Percentiles rank a stretch among this genome's conserved stretches.
Conservation (phyloP, 805 yeast species). For the Priceomyces medius region DNA sequence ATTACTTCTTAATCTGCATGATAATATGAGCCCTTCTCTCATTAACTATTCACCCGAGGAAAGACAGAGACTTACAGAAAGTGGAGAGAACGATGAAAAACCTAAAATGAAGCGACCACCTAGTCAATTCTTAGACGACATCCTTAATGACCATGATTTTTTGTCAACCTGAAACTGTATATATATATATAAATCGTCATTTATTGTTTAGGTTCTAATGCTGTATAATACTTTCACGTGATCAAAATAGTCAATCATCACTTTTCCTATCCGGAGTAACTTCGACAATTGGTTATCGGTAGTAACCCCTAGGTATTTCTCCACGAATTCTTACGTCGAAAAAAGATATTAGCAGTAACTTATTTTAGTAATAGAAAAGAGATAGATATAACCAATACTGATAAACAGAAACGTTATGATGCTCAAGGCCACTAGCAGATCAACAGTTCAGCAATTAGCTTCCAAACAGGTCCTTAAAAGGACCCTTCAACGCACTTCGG, state of each 20-base stretch:
- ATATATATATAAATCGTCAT: background rate
- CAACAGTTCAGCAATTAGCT: conserved; percentile 2
- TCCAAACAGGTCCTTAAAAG: background rate
- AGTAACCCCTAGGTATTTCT: background rate
- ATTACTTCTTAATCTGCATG: conserved; percentile 1
- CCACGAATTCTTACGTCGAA: background rate
- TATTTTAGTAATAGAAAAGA: background rate
- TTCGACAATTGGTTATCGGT: background rate
- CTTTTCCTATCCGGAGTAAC: conserved; percentile 2
- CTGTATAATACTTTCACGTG: conserved; percentile 1
- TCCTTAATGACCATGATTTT: conserved; percentile 27
- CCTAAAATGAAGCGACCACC: conserved; percentile 41
- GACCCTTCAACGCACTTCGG: conserved; percentile 1
- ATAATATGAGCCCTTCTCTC: background rate
- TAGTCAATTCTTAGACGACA: conserved; percentile 46
- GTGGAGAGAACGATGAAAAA: conserved; percentile 5
- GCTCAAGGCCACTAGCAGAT: conserved; percentile 3
- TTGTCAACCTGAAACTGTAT: conserved; percentile 2
- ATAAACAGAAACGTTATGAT: background rate
- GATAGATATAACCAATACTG: background rate
- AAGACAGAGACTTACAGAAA: background rate
- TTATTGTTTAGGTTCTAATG: background rate
- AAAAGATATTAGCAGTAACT: background rate
- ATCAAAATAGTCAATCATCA: background rate
- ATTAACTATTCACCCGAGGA: background rate